Evolutionary conservation across 2,329 filamentous ascomycete species (phyloP).

Genomic region (Trichoderma gracile): DNA sequence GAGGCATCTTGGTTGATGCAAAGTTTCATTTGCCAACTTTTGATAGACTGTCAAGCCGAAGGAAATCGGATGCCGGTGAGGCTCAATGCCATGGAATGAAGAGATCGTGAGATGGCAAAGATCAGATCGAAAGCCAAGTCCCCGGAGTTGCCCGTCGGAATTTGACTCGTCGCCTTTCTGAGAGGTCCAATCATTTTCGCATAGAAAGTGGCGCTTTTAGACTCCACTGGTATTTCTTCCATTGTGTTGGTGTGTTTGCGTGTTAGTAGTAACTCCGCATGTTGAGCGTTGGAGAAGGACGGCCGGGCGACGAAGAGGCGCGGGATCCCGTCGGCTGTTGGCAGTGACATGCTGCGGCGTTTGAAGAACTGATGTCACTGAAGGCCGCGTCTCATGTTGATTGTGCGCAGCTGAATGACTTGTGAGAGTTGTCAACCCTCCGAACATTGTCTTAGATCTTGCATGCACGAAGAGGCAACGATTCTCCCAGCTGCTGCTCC

Average conservation of each 20-base stretch:
- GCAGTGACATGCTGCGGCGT: background rate
- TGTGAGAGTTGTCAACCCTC: background rate
- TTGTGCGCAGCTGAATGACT: background rate
- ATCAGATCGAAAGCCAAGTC: too few species aligned
- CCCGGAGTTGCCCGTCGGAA: background rate
- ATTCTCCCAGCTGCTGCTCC: background rate
- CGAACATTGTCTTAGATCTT: background rate
- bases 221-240: background rate
- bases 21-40: too few species aligned
- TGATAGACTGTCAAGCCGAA: background rate
- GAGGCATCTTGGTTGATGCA: background rate
- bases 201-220: background rate
- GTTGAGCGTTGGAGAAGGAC: background rate
- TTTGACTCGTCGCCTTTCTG: too few species aligned
- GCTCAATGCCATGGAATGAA: background rate
- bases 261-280: too few species aligned
- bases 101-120: background rate
- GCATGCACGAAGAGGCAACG: conserved; percentile 6
- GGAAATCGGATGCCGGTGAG: background rate
- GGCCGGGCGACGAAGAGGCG: background rate
- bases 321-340: background rate
- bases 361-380: background rate
- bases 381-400: background rate
- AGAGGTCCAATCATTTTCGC: background rate
- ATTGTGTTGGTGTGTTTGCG: background rate